These are phyloP conservation scores for sorghum (Sorghum bicolor) DNA, from an alignment of 176 grass and related monocot species.

Conservation along the genomic window DNA sequence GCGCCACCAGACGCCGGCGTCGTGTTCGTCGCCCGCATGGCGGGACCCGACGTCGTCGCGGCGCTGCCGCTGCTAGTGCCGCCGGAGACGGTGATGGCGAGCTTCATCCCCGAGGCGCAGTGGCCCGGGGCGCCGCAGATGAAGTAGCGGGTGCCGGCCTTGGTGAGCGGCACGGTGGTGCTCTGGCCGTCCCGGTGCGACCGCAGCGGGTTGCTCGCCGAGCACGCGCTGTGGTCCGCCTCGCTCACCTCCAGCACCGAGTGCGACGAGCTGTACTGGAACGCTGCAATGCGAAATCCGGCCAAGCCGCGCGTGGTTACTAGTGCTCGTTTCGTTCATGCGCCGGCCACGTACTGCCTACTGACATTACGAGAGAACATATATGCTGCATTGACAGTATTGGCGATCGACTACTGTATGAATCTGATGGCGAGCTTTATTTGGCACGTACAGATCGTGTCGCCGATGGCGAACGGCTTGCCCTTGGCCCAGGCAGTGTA, in stretches of 20 bases:
- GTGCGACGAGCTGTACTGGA: slow-evolving; percentile 52
- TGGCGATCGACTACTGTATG: not conserved
- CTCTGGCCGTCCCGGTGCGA: slow-evolving; percentile 45
- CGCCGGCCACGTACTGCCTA: not conserved
- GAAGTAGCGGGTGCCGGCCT: slow-evolving; percentile 64
- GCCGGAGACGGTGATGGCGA: slow-evolving; percentile 37
- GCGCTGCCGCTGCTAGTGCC: not conserved
- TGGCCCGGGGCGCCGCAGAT: slow-evolving; percentile 59
- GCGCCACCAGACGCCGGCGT: not conserved
- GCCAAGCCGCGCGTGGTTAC: not conserved
- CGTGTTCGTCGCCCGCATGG: not conserved
- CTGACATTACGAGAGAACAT: not conserved
- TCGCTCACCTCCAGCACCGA: slow-evolving; percentile 55
- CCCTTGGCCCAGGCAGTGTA: slow-evolving; percentile 56
- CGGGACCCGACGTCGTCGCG: not conserved
- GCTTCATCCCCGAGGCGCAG: slow-evolving; percentile 73
- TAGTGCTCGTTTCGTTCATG: not conserved
- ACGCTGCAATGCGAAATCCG: slow-evolving; percentile 22
- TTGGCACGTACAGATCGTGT: slow-evolving; percentile 43
- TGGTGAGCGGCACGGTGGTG: slow-evolving; percentile 50
- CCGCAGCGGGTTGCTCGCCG: slow-evolving; percentile 45
- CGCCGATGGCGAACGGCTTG: slow-evolving; percentile 57
- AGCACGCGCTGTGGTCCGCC: slow-evolving; percentile 58
- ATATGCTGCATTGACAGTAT: not conserved
- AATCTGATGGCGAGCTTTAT: not conserved